These are phyloP conservation scores for Solanum etuberosum DNA, from an alignment of 257 asterid species.

Conservation along the genomic window DNA sequence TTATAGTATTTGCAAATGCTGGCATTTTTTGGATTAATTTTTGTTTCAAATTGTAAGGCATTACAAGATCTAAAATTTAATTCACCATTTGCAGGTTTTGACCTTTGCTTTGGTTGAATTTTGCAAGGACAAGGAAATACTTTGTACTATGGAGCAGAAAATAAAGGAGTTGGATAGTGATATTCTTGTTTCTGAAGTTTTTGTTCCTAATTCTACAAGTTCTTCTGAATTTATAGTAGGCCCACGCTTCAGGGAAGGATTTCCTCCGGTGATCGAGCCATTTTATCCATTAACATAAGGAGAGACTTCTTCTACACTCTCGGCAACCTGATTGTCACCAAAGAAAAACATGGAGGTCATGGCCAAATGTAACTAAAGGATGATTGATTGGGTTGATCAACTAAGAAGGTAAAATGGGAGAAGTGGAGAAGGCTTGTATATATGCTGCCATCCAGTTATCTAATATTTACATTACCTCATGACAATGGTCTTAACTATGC, in stretches of 20 bases:
- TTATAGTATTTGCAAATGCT: not conserved
- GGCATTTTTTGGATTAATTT: not conserved
- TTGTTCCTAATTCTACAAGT: too few species aligned
- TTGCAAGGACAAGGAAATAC: not conserved
- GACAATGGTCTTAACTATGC: not conserved
- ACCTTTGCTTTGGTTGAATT: not conserved
- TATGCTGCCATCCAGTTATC: not conserved
- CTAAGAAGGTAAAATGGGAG: not conserved
- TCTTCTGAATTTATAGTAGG: not conserved
- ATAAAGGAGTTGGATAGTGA: not conserved
- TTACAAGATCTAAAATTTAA: too few species aligned
- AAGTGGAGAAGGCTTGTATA: not conserved
- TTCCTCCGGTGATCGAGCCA: not conserved
- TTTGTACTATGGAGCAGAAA: not conserved
- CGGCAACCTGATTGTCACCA: not conserved
- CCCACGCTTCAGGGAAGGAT: not conserved
- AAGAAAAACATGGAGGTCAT: not conserved
- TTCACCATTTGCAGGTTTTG: not conserved
- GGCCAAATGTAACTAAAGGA: not conserved
- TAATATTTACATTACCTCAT: not conserved
- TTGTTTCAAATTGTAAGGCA: not conserved
- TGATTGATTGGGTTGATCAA: not conserved
- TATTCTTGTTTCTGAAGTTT: too few species aligned
- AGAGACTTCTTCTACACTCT: not conserved
- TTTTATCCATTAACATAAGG: not conserved